phyloP scores from a whole-genome alignment of 2,329 filamentous ascomycete genomes.

The Phaeosphaeriaceae sp. region DNA sequence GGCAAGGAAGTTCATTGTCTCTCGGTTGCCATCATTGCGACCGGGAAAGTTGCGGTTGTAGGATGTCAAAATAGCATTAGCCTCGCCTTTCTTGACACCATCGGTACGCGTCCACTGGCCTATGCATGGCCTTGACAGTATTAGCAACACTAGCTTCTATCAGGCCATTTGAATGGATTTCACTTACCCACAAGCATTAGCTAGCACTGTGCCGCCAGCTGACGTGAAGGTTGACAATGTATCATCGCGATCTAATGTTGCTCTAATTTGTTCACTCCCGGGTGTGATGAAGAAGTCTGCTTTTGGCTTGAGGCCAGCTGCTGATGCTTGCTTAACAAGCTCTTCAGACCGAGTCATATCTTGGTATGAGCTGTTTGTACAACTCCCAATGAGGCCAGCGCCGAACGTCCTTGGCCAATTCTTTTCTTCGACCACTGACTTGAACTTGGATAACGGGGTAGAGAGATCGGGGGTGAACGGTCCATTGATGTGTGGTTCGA shows the following conservation, averaged over 20 bases:
- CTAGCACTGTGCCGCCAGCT: constrained; percentile 86
- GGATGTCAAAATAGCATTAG: constrained; percentile 93
- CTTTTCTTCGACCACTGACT: constrained; percentile 80
- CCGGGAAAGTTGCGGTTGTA: constrained; percentile 99
- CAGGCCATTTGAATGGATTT: neutral
- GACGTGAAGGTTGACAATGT: constrained; percentile 84
- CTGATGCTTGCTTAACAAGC: constrained; percentile 87
- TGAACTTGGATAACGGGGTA: constrained; percentile 89
- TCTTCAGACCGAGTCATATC: constrained; percentile 97
- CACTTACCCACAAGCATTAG: constrained; percentile 78
- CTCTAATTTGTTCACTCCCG: constrained; percentile 94
- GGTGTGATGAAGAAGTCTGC: constrained; percentile 96
- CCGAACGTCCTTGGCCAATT: constrained; percentile 91
- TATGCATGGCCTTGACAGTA: constrained; percentile 73
- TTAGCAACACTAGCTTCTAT: constrained; percentile 10
- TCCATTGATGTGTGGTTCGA: constrained; percentile 97
- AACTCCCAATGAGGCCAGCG: constrained; percentile 94
- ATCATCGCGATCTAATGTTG: constrained; percentile 87
- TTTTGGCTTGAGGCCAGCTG: constrained; percentile 87
- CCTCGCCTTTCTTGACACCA: constrained; percentile 79
- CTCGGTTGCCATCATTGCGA: constrained; percentile 94
- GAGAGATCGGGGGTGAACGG: constrained; percentile 96
- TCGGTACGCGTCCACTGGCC: constrained; percentile 94
- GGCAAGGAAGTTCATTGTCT: constrained; percentile 98
- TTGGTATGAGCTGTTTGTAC: constrained; percentile 98